Evolutionary conservation across 2,329 filamentous ascomycete genomes (phyloP).

Genomic region (Penicillium carneum): DNA sequence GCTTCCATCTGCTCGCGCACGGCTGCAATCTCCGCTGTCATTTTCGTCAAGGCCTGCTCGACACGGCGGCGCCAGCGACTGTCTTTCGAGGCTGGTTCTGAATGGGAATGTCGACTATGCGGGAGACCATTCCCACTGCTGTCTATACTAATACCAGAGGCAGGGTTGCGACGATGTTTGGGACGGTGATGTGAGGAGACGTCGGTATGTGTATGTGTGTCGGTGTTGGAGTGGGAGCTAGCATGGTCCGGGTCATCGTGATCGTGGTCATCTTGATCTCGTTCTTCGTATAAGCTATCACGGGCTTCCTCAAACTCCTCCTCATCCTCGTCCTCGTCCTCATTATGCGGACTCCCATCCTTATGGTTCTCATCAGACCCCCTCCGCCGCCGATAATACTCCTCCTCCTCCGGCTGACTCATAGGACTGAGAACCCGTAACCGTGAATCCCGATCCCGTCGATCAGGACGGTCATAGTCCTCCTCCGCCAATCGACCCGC

Average conservation of each 20-base stretch:
- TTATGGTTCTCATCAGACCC: constrained; percentile 42
- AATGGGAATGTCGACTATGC: constrained; percentile 16
- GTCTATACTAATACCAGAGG: constrained; percentile 17
- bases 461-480: constrained; percentile 48
- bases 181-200: constrained; percentile 17
- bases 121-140: constrained; percentile 19
- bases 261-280: constrained; percentile 29
- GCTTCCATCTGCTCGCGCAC: constrained; percentile 87
- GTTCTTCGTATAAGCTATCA: constrained; percentile 46
- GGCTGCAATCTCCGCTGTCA: constrained; percentile 91
- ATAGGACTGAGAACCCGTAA: constrained; percentile 82
- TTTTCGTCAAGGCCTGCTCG: constrained; percentile 82
- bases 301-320: constrained; percentile 49
- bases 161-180: constrained; percentile 21
- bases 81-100: constrained; percentile 55
- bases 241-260: constrained; percentile 50
- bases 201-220: constrained; percentile 36
- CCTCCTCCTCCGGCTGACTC: constrained; percentile 75
- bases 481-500: constrained; percentile 45
- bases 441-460: constrained; percentile 55
- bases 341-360: constrained; percentile 38
- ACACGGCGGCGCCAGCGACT: constrained; percentile 79
- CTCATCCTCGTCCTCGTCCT: constrained; percentile 48
- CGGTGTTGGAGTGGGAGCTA: constrained; percentile 43
- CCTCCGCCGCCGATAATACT: constrained; percentile 49